Conservation (phyloP, 106 monocot genomes). For the Amphibolis antarctica region DNA sequence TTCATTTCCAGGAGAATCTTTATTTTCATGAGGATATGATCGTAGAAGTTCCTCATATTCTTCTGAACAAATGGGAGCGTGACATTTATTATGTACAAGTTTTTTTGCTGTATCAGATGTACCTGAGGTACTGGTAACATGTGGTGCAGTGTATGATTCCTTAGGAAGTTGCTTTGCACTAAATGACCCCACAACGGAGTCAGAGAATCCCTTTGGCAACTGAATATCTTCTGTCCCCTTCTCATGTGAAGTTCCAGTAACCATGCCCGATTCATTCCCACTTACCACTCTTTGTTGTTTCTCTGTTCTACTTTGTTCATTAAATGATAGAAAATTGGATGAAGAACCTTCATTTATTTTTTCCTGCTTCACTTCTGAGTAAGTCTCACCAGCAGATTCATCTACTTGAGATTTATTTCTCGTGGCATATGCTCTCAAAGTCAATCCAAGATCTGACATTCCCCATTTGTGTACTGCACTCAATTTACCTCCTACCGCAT, state of each 20-base stretch:
- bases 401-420: slow-evolving; percentile 14
- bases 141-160: not conserved
- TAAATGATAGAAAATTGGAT: not conserved
- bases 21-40: slow-evolving; percentile 8
- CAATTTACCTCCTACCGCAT: slow-evolving; percentile 65
- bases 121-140: not conserved
- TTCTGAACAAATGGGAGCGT: slow-evolving; percentile 1
- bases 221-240: slow-evolving; percentile 6
- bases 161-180: not conserved
- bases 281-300: not conserved
- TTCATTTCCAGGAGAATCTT: slow-evolving; percentile 10
- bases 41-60: not conserved
- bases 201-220: not conserved
- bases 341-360: slow-evolving; percentile 4
- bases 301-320: not conserved
- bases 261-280: not conserved
- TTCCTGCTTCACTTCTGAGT: slow-evolving; percentile 5
- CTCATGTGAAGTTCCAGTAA: not conserved
- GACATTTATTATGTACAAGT: slow-evolving; percentile 11
- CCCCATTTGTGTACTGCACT: slow-evolving; percentile 83
- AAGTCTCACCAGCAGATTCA: slow-evolving; percentile 8
- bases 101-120: not conserved
- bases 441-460: slow-evolving; percentile 49
- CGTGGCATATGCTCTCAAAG: slow-evolving; percentile 16
- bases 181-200: too few relatives aligned